Conservation (phyloP, 495 filamentous ascomycete species). For the Pyrenula aspistea region DNA sequence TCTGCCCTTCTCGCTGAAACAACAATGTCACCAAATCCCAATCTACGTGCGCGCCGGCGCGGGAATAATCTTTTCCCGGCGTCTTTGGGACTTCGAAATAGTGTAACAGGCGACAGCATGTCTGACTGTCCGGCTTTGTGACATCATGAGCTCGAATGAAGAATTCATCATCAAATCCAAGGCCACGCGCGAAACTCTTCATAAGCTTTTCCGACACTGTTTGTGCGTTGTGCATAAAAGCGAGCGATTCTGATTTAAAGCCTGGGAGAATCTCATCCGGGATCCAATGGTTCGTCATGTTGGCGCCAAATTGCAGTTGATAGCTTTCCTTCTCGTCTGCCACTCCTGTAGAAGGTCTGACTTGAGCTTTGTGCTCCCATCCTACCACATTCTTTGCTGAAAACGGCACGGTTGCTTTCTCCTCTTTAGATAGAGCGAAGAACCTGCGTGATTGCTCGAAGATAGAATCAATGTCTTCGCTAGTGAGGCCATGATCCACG, state of each 20-base stretch:
- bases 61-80: slow-evolving; percentile 36
- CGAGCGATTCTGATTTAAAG: slow-evolving; percentile 27
- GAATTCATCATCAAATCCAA: slow-evolving; percentile 43
- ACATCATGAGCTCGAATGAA: slow-evolving; percentile 45
- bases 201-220: slow-evolving; percentile 43
- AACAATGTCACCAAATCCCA: slow-evolving; percentile 53
- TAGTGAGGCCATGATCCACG: slow-evolving; percentile 40
- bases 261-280: slow-evolving; percentile 32
- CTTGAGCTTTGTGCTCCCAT: slow-evolving; percentile 52
- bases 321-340: slow-evolving; percentile 52
- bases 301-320: slow-evolving; percentile 46
- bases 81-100: slow-evolving; percentile 36
- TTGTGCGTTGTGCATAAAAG: slow-evolving; percentile 44
- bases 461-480: slow-evolving; percentile 35
- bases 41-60: slow-evolving; percentile 54
- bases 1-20: slow-evolving; percentile 52
- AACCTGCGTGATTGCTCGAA: slow-evolving; percentile 39
- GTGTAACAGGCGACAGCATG: slow-evolving; percentile 45
- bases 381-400: slow-evolving; percentile 43
- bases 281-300: slow-evolving; percentile 40
- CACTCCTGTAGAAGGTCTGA: slow-evolving; percentile 47
- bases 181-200: slow-evolving; percentile 43
- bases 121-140: slow-evolving; percentile 33
- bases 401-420: slow-evolving; percentile 43
- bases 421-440: slow-evolving; percentile 39